Evolutionary conservation across 495 filamentous ascomycete species (phyloP).

Genomic region (Aspergillus cristatus): DNA sequence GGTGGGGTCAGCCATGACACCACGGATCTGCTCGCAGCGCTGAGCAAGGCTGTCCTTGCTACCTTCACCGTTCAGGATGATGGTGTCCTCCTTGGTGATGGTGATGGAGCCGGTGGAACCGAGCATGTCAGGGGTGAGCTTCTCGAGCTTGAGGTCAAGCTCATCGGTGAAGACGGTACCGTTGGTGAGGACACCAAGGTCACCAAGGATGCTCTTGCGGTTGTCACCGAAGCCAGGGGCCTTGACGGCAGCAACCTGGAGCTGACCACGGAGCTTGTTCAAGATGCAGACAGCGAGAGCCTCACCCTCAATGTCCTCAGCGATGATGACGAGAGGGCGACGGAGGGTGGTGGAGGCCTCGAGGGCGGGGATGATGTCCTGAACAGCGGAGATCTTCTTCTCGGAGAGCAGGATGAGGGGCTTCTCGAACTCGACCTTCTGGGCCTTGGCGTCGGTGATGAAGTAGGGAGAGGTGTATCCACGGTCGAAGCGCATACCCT

Average conservation of each 20-base stretch:
- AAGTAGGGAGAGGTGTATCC: slow-evolving; percentile 98
- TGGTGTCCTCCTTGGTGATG: slow-evolving; percentile 99
- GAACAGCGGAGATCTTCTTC: slow-evolving; percentile 98
- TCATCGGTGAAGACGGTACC: slow-evolving; percentile 96
- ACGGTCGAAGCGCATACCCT: slow-evolving; percentile 99
- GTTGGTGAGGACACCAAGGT: slow-evolving; percentile 91
- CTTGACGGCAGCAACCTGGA: slow-evolving; percentile 98
- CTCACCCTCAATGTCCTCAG: slow-evolving; percentile 98
- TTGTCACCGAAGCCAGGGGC: slow-evolving; percentile 99
- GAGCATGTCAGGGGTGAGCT: slow-evolving; percentile 90
- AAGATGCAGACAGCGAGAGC: slow-evolving; percentile 97
- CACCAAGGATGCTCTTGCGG: slow-evolving; percentile 98
- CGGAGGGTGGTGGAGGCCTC: slow-evolving; percentile 93
- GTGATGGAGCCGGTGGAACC: slow-evolving; percentile 96
- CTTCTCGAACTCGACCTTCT: slow-evolving; percentile 99
- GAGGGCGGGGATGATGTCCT: slow-evolving; percentile 96
- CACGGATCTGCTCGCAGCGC: slow-evolving; percentile 98
- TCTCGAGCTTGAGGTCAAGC: slow-evolving; percentile 97
- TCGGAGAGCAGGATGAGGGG: slow-evolving; percentile 95
- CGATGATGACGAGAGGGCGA: slow-evolving; percentile 94
- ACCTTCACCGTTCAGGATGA: slow-evolving; percentile 95
- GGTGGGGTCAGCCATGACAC: slow-evolving; percentile 83
- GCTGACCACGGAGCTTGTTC: slow-evolving; percentile 98
- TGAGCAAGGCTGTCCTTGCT: slow-evolving; percentile 89
- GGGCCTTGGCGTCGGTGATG: slow-evolving; percentile 96